These are phyloP conservation scores for Termitomyces eurrhizus DNA, from an alignment of 768 basidiomycete species.

Conservation along the genomic window DNA sequence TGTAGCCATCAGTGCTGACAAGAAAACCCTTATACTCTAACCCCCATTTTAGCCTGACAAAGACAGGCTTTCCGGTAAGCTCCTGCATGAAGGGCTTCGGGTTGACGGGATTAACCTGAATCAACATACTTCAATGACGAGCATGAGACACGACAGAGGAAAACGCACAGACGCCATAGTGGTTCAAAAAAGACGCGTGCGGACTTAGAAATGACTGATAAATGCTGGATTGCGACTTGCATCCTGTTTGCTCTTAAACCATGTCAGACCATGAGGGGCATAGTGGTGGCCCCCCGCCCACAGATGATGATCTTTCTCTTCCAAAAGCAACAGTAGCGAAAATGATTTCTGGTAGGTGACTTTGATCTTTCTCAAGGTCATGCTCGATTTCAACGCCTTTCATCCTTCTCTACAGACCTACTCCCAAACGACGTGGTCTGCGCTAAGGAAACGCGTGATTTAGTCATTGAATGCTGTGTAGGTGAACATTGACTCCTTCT, in stretches of 20 bases:
- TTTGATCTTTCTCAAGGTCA: neutral
- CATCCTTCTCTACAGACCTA: slow-evolving; percentile 56
- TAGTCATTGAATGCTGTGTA: slow-evolving; percentile 98
- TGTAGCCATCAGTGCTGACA: slow-evolving; percentile 98
- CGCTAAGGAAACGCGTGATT: slow-evolving; percentile 94
- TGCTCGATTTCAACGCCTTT: slow-evolving; percentile 5
- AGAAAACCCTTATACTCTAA: slow-evolving; percentile 99
- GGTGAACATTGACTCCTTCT: slow-evolving; percentile 57
- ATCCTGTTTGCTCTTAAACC: slow-evolving; percentile 14
- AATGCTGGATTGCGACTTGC: neutral
- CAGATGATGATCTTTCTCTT: slow-evolving; percentile 91
- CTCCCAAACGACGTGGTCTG: slow-evolving; percentile 85
- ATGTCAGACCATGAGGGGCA: slow-evolving; percentile 95
- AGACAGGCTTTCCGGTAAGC: slow-evolving; percentile 95
- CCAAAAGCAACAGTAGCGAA: slow-evolving; percentile 98
- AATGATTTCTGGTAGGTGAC: slow-evolving; percentile 79
- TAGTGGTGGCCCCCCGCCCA: slow-evolving; percentile 50
- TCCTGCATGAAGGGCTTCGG: slow-evolving; percentile 99
- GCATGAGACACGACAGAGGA: slow-evolving; percentile 3
- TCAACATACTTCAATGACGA: slow-evolving; percentile 3
- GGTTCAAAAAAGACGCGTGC: slow-evolving; percentile 39
- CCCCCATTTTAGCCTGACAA: slow-evolving; percentile 97
- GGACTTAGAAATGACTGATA: slow-evolving; percentile 23
- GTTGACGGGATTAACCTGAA: slow-evolving; percentile 87
- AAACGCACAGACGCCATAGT: slow-evolving; percentile 64